These are phyloP conservation scores for Lentinula boryana DNA, from an alignment of 768 basidiomycete species.

Conservation along the genomic window DNA sequence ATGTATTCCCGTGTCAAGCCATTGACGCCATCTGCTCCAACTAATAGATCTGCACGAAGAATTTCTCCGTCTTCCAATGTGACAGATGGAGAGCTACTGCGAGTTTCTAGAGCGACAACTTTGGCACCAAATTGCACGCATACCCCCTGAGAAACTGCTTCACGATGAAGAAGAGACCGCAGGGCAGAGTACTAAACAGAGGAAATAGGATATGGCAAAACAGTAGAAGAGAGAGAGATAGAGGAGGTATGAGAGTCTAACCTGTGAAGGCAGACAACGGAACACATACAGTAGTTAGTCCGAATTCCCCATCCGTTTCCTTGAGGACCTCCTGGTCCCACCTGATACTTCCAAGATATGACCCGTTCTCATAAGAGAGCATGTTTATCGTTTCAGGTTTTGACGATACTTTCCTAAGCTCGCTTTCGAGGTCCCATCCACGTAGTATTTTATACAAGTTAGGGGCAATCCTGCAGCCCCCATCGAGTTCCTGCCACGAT, in stretches of 20 bases:
- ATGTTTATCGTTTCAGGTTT: constrained; percentile 21
- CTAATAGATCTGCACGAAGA: constrained; percentile 42
- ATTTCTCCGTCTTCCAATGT: constrained; percentile 33
- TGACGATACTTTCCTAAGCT: constrained; percentile 15
- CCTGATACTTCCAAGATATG: constrained; percentile 37
- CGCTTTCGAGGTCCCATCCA: constrained; percentile 42
- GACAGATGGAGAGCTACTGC: constrained; percentile 20
- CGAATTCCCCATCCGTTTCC: constrained; percentile 35
- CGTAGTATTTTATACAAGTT: constrained; percentile 52
- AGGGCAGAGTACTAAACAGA: constrained; percentile 42
- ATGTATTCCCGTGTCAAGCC: constrained; percentile 27
- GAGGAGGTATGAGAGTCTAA: not conserved
- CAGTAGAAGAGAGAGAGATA: not conserved
- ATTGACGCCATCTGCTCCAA: constrained; percentile 49
- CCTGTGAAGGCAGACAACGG: too few species aligned
- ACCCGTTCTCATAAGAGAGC: constrained; percentile 31
- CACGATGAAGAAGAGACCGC: constrained; percentile 39
- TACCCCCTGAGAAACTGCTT: constrained; percentile 39
- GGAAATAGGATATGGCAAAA: not conserved
- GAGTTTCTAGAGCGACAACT: constrained; percentile 22
- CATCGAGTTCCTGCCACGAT: not conserved
- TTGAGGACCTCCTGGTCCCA: constrained; percentile 50
- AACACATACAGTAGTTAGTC: constrained; percentile 33
- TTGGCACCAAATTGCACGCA: constrained; percentile 27
- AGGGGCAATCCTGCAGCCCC: constrained; percentile 33